Evolutionary conservation across 768 basidiomycete genomes (phyloP).

Genomic region (Pholiota conissans): DNA sequence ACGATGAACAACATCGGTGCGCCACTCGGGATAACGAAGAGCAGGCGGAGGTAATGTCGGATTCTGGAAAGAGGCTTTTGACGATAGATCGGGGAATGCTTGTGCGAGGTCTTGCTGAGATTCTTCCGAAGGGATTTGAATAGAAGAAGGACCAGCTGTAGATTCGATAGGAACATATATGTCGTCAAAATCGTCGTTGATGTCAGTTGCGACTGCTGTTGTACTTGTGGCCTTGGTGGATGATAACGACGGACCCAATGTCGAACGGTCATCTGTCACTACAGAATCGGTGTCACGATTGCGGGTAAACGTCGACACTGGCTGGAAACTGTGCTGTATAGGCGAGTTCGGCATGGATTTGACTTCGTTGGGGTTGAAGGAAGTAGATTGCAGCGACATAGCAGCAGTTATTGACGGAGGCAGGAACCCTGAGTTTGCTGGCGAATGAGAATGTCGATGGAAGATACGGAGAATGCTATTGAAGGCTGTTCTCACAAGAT

Average conservation of each 20-base stretch:
- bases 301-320: background rate
- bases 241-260: background rate
- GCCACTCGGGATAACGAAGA: slow-evolving; percentile 70
- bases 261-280: background rate
- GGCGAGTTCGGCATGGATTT: background rate
- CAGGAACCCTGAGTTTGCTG: slow-evolving; percentile 43
- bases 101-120: background rate
- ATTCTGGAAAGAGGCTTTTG: slow-evolving; percentile 3
- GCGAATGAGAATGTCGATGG: slow-evolving; percentile 40
- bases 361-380: background rate
- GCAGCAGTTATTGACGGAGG: slow-evolving; percentile 1
- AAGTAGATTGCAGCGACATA: background rate
- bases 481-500: slow-evolving; percentile 34
- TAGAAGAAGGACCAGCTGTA: background rate
- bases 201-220: background rate
- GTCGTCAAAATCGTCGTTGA: background rate
- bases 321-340: background rate
- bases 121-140: too few species aligned
- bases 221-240: too few species aligned
- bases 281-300: background rate
- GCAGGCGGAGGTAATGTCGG: slow-evolving; percentile 27
- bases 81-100: background rate
- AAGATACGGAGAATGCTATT: slow-evolving; percentile 52
- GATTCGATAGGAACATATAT: background rate
- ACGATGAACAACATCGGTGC: slow-evolving; percentile 44